These are phyloP conservation scores for Acer negundo DNA, from an alignment of 345 rosid genomes.

Conservation along the genomic window DNA sequence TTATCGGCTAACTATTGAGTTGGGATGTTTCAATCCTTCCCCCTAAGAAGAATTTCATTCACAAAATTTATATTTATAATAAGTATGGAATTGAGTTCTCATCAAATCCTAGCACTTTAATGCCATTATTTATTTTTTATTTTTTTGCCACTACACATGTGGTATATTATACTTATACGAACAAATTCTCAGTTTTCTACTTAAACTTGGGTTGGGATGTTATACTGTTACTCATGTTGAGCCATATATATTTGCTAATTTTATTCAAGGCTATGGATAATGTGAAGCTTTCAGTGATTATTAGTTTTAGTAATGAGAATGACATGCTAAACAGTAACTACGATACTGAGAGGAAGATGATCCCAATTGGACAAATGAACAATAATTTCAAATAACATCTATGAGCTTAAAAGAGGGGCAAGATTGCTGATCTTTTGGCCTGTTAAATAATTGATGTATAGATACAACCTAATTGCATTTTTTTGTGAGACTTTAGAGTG, in stretches of 20 bases:
- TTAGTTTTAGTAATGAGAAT: background rate
- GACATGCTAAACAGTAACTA: background rate
- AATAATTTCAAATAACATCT: background rate
- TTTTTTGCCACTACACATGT: background rate
- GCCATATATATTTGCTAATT: background rate
- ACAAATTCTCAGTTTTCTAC: background rate
- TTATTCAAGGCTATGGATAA: background rate
- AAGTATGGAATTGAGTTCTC: background rate
- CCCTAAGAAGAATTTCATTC: background rate
- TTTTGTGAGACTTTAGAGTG: no score
- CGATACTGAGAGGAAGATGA: background rate
- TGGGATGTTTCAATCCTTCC: background rate
- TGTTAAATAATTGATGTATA: background rate
- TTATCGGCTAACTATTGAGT: background rate
- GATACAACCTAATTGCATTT: background rate
- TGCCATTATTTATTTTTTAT: background rate
- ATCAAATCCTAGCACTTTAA: background rate
- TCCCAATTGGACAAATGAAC: background rate
- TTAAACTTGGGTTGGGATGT: background rate
- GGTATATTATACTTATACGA: no score
- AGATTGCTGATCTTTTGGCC: background rate
- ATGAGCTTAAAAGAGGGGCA: background rate
- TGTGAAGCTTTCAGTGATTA: background rate
- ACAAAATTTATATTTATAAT: no score
- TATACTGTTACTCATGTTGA: background rate